Base-by-base conservation (phyloP, 257 asterid species). In the Echites panduratus region DNA sequence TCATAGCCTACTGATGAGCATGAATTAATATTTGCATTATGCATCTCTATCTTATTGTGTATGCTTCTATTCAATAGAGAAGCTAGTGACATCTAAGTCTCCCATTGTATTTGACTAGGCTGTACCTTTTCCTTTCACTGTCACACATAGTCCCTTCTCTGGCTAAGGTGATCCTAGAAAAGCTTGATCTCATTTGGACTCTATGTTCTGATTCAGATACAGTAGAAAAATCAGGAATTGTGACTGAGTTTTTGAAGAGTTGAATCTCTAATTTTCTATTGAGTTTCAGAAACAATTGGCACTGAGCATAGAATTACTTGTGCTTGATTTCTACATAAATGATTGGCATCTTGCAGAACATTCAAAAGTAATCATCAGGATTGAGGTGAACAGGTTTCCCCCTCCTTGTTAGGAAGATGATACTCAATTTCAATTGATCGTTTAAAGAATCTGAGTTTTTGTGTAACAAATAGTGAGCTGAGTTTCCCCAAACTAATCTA, bases 1-100 rank as follows among this genome's bases (percentile, higher is more conserved):
- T 80, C 70, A 61, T 70, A 50, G 43, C 57, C 68, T 40, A 24
- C 26, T 52, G 0, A 40, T 77, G 63, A 20, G 71, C 57, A 54
- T 41, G 58, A 32, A 59, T 24, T 22, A 26, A 56, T 9, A 66
- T 24, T 22, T 48, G 10, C 9, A 17, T 41, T 52, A 14, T 66
- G 58, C 68, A 53, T 66, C 32, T 54, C n/a, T 43, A 44, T 52
- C 69, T 64, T 17, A 22, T 57, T 41, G 20, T 68, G 50, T 27
- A 45, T 57, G 26, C 35, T 61, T 32, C 48, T 61, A 32, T 41
- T 45, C 59, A 47, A 20, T 8, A 72, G 5, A 19, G 41, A 11
- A 58, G 43, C 41, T 9, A 45, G 45, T 19, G 52, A 2, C 53
- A 61, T 29, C 49, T 59, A 24, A 41, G 4, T 58, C 7, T 14